Evolutionary conservation across 352 stramenopile genomes (phyloP), one percentile per base, ranked within the genome.

Genomic region (Pythium dissotocum): DNA sequence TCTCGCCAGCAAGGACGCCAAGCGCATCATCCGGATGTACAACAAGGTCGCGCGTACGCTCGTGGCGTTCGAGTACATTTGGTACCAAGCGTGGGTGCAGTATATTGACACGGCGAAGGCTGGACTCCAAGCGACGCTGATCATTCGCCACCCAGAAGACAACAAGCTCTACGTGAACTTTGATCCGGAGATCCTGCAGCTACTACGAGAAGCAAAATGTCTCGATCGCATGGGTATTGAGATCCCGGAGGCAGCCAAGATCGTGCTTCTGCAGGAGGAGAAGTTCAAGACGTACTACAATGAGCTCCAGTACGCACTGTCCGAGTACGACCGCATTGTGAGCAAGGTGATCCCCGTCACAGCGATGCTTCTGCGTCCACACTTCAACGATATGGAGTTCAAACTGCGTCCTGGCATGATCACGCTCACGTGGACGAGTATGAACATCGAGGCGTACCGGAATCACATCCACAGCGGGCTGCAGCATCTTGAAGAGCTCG

Each of bases 221-320:
- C 81, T 99, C 6, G 96, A 99, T 67, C 95, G 97, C 55, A 99
- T 99, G 96, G 97, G 96, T 1, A 98, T 99, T 32, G 97, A 99
- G 65, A 98, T 99, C 46, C 97, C 97, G 0, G 97, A 99, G 75
- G 94, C 91, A 28, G 97, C 97, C 16, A 98, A 98, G 72, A 99
- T 99, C 73, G 96, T 98, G 63, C 77, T 99, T 12, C 93, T 99
- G 12, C 90, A 99, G 67, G 97, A 99, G 73, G 93, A 98, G 42
- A 99, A 99, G 68, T 99, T 99, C 85, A 99, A 99, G 80, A 97
- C 89, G 28, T 99, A 99, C 81, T 98, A 98, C 85, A 97, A 98
- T 67, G 94, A 99, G 60, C 83, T 99, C 2, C 95, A 99, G 67
- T 99, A 98, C 76, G 94, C 95, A 8, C 83, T 99, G 12, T 91